Percentiles rank a stretch among this genome's conserved stretches.
These are phyloP conservation scores for Pseudocercospora crystallina DNA, from an alignment of 2,329 filamentous ascomycete species.

Conservation along the genomic window DNA sequence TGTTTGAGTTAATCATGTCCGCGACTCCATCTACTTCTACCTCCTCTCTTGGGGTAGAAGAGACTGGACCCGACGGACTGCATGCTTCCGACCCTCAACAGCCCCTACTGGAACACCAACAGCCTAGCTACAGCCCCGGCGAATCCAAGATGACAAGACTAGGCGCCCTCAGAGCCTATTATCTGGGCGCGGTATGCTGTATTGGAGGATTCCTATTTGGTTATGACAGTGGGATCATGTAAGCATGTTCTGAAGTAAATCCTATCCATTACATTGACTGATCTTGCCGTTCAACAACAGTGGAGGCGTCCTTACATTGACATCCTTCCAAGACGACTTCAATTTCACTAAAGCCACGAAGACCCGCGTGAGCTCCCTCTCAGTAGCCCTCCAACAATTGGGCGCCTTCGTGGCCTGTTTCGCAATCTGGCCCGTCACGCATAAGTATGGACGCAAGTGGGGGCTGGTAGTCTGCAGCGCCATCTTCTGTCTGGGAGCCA, in stretches of 20 bases:
- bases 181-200: slow-evolving; percentile 53
- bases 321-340: slow-evolving; percentile 25
- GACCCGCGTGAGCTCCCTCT: slow-evolving; percentile 35
- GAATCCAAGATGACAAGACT: slow-evolving; percentile 6
- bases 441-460: slow-evolving; percentile 46
- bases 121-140: background rate
- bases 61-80: too few species aligned
- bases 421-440: slow-evolving; percentile 49
- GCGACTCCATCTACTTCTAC: too few species aligned
- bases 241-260: slow-evolving; percentile 6
- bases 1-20: too few species aligned
- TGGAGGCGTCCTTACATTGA: slow-evolving; percentile 32
- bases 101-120: background rate
- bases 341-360: slow-evolving; percentile 22
- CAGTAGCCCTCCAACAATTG: slow-evolving; percentile 51
- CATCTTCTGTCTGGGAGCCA: slow-evolving; percentile 41
- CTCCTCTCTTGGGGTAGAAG: too few species aligned
- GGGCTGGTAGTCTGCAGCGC: slow-evolving; percentile 46
- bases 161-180: slow-evolving; percentile 52
- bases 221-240: slow-evolving; percentile 44
- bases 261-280: slow-evolving; percentile 15
- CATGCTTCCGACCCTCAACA: background rate
- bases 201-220: slow-evolving; percentile 50
- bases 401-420: slow-evolving; percentile 56
- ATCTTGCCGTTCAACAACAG: background rate